phyloP scores from a whole-genome alignment of 2,329 filamentous ascomycete genomes.

The Sarocladiaceae sp. region DNA sequence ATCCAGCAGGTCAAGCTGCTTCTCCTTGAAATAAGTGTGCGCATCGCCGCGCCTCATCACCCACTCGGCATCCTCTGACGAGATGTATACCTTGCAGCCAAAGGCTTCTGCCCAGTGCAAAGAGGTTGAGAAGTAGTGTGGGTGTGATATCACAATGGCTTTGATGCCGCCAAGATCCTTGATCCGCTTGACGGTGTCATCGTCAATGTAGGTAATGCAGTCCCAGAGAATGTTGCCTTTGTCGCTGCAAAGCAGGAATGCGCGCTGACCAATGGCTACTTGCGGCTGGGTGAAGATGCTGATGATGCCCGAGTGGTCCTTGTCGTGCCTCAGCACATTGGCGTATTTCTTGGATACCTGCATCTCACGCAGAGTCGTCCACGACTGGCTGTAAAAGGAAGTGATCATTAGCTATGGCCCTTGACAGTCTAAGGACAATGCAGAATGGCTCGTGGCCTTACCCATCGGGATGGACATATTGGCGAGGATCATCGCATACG shows the following conservation, averaged over 20 bases:
- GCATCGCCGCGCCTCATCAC: slow-evolving; percentile 35
- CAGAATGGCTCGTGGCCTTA: slow-evolving; percentile 1
- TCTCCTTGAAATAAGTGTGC: slow-evolving; percentile 40
- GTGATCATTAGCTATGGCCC: slow-evolving; percentile 32
- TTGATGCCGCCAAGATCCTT: slow-evolving; percentile 56
- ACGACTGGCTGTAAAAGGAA: slow-evolving; percentile 40
- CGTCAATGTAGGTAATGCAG: slow-evolving; percentile 63
- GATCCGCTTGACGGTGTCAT: slow-evolving; percentile 53
- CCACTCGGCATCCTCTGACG: slow-evolving; percentile 62
- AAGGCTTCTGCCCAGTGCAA: slow-evolving; percentile 67
- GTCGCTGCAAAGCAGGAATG: slow-evolving; percentile 59
- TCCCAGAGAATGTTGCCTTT: slow-evolving; percentile 75
- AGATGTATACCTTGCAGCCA: slow-evolving; percentile 62
- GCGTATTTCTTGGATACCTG: slow-evolving; percentile 31
- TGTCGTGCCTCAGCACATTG: slow-evolving; percentile 48
- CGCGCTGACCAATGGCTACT: slow-evolving; percentile 70
- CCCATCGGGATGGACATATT: slow-evolving; percentile 52
- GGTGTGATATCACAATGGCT: slow-evolving; percentile 72
- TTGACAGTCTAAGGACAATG: neutral
- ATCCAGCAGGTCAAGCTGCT: slow-evolving; percentile 30
- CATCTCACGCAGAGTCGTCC: slow-evolving; percentile 51
- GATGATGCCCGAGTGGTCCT: slow-evolving; percentile 36
- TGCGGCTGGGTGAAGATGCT: slow-evolving; percentile 47
- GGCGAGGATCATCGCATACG: slow-evolving; percentile 69
- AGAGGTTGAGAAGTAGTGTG: slow-evolving; percentile 77